A percentile compares a stretch with the other conserved stretches of the same genome.
Evolutionary conservation across 768 basidiomycete species (phyloP).

Genomic region (Dictyophora rubrovolvata): DNA sequence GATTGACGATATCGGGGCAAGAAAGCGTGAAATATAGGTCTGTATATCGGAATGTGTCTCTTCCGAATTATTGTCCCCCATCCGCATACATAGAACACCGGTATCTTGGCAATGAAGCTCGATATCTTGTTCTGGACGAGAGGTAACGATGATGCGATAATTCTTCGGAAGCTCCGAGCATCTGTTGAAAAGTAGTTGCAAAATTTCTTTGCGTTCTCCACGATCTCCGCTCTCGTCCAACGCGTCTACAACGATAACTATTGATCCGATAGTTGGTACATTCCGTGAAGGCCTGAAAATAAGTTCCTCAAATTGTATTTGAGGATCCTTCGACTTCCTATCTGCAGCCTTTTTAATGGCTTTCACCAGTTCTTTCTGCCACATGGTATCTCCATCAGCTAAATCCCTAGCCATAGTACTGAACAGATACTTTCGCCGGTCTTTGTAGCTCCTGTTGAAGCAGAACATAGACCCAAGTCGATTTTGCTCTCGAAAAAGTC

Average conservation of each 20-base stretch:
- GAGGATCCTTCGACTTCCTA: not conserved
- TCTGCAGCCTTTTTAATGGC: not conserved
- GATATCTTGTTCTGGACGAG: constrained; percentile 19
- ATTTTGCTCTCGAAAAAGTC: too few species aligned
- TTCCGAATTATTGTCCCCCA: not conserved
- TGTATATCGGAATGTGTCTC: not conserved
- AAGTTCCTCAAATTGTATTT: constrained; percentile 11
- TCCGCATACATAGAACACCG: not conserved
- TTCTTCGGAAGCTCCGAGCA: too few species aligned
- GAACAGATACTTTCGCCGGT: constrained; percentile 12
- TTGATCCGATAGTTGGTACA: not conserved
- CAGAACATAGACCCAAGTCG: too few species aligned
- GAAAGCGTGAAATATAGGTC: not conserved
- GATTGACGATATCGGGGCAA: not conserved
- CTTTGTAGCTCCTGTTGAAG: too few species aligned
- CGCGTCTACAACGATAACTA: constrained; percentile 24
- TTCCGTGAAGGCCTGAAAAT: constrained; percentile 8
- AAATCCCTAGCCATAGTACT: constrained; percentile 18
- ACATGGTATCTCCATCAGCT: constrained; percentile 10
- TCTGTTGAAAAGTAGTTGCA: too few species aligned
- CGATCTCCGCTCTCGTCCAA: too few species aligned
- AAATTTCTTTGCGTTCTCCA: too few species aligned
- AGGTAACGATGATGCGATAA: constrained; percentile 21
- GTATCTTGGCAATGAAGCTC: not conserved
- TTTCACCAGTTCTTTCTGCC: not conserved